Conservation (phyloP, 768 basidiomycete species). For the Pholiota conissans region DNA sequence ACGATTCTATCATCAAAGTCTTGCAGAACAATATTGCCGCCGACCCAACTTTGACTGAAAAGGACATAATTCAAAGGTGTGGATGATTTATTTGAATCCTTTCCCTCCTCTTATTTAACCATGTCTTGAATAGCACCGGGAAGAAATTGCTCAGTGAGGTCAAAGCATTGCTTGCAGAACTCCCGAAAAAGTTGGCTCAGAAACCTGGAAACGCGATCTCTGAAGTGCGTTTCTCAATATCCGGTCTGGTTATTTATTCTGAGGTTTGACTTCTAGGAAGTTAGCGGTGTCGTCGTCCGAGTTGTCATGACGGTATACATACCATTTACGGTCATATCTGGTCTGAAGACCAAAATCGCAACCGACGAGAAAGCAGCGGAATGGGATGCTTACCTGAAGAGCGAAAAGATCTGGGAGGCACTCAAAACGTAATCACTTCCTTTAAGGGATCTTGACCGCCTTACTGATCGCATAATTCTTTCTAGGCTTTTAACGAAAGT, state of each 20-base stretch:
- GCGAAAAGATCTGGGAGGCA: not conserved
- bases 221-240: not conserved
- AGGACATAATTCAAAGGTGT: not conserved
- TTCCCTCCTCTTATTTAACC: not conserved
- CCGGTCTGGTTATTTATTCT: not conserved
- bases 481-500: slow-evolving; percentile 3
- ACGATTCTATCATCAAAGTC: not conserved
- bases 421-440: not conserved
- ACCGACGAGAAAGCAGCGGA: too few species aligned
- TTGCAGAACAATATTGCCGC: not conserved
- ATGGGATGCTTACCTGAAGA: not conserved
- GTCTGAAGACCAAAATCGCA: not conserved
- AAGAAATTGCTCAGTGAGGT: not conserved
- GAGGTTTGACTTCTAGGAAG: not conserved
- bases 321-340: not conserved
- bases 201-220: slow-evolving; percentile 1
- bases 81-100: not conserved
- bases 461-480: too few species aligned
- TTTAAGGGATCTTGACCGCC: not conserved
- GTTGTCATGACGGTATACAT: not conserved
- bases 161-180: not conserved
- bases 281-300: not conserved
- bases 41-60: not conserved
- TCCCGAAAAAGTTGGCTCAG: not conserved
- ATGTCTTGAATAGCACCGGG: not conserved